Evolutionary conservation across 2,329 filamentous ascomycete species (phyloP), one percentile per base, ranked within the genome.

Genomic region (Pseudogymnoascus sp.): DNA sequence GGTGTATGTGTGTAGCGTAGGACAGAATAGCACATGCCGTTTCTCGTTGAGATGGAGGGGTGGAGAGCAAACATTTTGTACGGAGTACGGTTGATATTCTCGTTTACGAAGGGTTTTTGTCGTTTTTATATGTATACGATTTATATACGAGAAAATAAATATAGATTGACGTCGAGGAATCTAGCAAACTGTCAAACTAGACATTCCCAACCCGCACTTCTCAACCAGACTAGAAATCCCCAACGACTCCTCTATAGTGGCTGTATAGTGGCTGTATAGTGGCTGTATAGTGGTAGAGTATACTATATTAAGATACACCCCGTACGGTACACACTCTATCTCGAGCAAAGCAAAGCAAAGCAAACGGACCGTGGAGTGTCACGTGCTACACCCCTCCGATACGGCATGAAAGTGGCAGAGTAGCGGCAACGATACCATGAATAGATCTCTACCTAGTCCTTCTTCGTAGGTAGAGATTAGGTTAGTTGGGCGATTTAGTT

Each of bases 401-500:
- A 53, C 25, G 28, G 28, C 28, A 31, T 8, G 28, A 31, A 31
- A 31, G 28, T 31, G 28, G 8, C 28, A 31, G 28, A 31, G 28
- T 9, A 31, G 28, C 3, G 28, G 46, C 5, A 49, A 2, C 3
- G 43, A 49, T n/a, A 53, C 23, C 25, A 46, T 12, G 42, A 46
- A 46, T 53, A 53, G 46, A 53, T 16, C 46, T 31, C 1, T 31
- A 31, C 28, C 28, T 8, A 31, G 21, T 23, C 21, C 21, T 23
- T 23, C 21, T 23, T 23, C 21, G 21, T 31, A 53, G 14, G 14
- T 53, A 31, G 25, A 53, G 46, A 53, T 53, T 53, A 31, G 46
- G 46, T 53, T 53, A 53, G 46, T 53, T 53, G 46, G 46, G 46
- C 46, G 46, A 53, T 53, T 53, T 53, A 53, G 46, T 53, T 53